A percentile compares a stretch with the other conserved stretches of the same genome.
Conservation (phyloP, 2,329 filamentous ascomycete species). For the Lasiodiplodia theobromae region DNA sequence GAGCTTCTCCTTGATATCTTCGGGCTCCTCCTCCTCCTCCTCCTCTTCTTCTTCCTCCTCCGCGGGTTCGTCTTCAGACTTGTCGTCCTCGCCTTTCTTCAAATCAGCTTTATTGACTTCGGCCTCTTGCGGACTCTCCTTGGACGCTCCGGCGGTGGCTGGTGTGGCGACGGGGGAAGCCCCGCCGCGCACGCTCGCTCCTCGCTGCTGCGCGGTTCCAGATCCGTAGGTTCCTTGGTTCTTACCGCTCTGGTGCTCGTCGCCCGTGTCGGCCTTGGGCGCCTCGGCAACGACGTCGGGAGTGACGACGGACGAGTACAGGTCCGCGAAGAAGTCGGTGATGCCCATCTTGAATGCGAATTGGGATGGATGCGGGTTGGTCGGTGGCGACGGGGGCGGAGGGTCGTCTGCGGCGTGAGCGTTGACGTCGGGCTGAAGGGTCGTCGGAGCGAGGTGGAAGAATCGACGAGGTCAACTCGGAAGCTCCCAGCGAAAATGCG, state of each 20-base stretch:
- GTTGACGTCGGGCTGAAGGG: conserved; percentile 26
- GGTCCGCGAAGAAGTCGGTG: conserved; percentile 69
- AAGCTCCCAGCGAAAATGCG: conserved; percentile 22
- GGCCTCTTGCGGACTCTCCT: conserved; percentile 48
- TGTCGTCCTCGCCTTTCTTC: conserved; percentile 46
- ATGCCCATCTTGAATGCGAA: conserved; percentile 60
- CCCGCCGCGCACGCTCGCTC: conserved; percentile 47
- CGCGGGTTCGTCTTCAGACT: conserved; percentile 61
- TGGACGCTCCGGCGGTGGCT: conserved; percentile 49
- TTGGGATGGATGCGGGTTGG: conserved; percentile 10
- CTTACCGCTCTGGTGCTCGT: conserved; percentile 46
- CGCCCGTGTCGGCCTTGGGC: conserved; percentile 43
- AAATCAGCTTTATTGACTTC: conserved; percentile 35
- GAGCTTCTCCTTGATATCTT: conserved; percentile 85
- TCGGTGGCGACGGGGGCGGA: not conserved
- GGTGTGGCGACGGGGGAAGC: conserved; percentile 47
- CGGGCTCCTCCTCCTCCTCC: conserved; percentile 80
- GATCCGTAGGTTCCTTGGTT: conserved; percentile 40
- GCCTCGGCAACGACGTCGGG: conserved; percentile 54
- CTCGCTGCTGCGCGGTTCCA: conserved; percentile 40
- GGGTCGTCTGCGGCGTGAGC: not conserved
- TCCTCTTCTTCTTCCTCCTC: conserved; percentile 77
- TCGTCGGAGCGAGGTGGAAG: conserved; percentile 29
- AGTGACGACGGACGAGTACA: conserved; percentile 68
- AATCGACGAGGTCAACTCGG: conserved; percentile 28